Evolutionary conservation across 495 filamentous ascomycete genomes (phyloP).

Genomic region (Terfezia claveryi): DNA sequence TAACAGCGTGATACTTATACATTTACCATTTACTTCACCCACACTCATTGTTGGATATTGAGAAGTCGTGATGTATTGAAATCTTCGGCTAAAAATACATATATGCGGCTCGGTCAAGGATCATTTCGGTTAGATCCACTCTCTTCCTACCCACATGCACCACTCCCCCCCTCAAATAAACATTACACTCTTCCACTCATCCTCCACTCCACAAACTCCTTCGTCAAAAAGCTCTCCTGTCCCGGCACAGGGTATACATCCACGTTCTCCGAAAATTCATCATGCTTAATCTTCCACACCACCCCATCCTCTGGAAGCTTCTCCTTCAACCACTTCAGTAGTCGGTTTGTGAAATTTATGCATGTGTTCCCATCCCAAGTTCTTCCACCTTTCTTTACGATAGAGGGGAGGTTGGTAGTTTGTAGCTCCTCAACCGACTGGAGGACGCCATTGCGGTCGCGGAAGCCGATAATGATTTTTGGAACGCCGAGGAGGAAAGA

Average conservation of each 20-base stretch:
- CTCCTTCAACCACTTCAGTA: conserved; percentile 38
- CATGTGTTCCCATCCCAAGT: conserved; percentile 78
- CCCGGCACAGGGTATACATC: conserved; percentile 40
- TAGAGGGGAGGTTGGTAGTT: conserved; percentile 50
- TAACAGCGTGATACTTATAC: no score
- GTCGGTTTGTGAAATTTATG: conserved; percentile 61
- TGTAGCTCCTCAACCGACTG: conserved; percentile 49
- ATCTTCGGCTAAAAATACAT: no score
- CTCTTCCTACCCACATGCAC: no score
- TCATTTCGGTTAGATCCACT: no score
- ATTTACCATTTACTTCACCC: no score
- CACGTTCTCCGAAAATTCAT: conserved; percentile 32
- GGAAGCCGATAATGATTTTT: conserved; percentile 77
- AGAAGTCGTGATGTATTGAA: no score
- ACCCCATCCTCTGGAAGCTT: conserved; percentile 38
- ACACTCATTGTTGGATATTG: no score
- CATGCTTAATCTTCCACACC: conserved; percentile 59
- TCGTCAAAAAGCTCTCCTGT: conserved; percentile 1
- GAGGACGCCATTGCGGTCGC: conserved; percentile 50
- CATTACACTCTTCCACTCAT: not conserved
- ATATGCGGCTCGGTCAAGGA: no score
- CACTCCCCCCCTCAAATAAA: no score
- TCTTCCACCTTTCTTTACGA: conserved; percentile 40
- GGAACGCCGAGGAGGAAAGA: conserved; percentile 85
- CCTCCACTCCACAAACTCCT: conserved; percentile 5